These are phyloP conservation scores for Seminavis robusta DNA, from an alignment of 108 stramenopile genomes.

Conservation along the genomic window DNA sequence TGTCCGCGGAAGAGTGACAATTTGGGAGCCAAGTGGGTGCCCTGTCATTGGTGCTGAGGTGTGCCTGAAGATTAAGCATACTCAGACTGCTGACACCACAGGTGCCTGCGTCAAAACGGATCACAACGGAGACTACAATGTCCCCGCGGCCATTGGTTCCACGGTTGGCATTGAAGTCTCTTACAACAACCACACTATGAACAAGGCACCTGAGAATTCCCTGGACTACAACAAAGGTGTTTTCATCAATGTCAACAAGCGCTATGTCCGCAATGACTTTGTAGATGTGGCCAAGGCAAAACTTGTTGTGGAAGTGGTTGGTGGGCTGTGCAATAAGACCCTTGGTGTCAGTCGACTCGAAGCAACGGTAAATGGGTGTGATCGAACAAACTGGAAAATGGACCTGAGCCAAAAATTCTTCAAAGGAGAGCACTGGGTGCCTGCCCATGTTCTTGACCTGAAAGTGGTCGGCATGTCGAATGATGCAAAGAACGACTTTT, in stretches of 20 bases:
- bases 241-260: not conserved
- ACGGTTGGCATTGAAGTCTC: not conserved
- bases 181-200: not conserved
- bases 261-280: not conserved
- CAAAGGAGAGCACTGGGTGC: not conserved
- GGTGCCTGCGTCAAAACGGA: not conserved
- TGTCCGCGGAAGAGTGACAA: not conserved
- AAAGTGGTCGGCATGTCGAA: not conserved
- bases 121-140: not conserved
- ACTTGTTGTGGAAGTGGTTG: constrained; percentile 1
- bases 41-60: constrained; percentile 2
- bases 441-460: not conserved
- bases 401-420: not conserved
- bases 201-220: not conserved
- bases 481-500: not conserved
- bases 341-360: not conserved
- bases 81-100: not conserved
- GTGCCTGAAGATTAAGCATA: not conserved
- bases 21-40: not conserved
- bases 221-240: not conserved
- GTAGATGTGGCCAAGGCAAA: not conserved
- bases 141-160: not conserved
- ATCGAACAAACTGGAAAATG: not conserved
- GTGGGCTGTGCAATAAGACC: not conserved
- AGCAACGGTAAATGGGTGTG: not conserved